A percentile compares a stretch with the other conserved stretches of the same genome.
phyloP scores from a whole-genome alignment of 2,329 filamentous ascomycete species.

The Apiospora aurea region DNA sequence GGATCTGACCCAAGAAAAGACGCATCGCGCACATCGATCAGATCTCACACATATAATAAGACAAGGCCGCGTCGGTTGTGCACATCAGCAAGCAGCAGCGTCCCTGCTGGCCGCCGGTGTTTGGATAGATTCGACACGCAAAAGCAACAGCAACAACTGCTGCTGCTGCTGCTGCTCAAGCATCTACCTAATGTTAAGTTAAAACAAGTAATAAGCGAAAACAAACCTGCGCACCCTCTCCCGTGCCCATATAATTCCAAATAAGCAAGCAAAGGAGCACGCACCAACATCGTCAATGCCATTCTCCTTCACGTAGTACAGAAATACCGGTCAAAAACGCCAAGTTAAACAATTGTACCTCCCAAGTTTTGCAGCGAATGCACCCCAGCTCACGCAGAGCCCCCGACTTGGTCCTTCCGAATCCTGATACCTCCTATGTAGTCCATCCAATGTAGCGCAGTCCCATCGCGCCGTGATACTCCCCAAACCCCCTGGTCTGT shows the following conservation, averaged over 20 bases:
- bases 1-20: not conserved
- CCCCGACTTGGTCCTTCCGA: not conserved
- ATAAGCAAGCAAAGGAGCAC: not conserved
- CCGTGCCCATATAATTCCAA: not conserved
- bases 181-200: not conserved
- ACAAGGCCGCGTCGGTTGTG: not conserved
- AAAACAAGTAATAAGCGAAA: not conserved
- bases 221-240: not conserved
- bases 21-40: constrained; percentile 2
- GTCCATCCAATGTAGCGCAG: not conserved
- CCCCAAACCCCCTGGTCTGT: not conserved
- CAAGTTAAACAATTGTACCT: not conserved
- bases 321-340: not conserved
- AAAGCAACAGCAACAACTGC: not conserved
- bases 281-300: not conserved
- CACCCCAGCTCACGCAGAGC: not conserved
- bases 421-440: not conserved
- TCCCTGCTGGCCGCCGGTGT: not conserved
- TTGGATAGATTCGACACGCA: not conserved
- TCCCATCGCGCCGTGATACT: constrained; percentile 8
- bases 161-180: not conserved
- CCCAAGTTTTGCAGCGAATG: constrained; percentile 1
- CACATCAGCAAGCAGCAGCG: not conserved
- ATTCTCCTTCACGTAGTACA: not conserved
- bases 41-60: constrained; percentile 11